These are phyloP conservation scores for Neonectria neomacrospora DNA, from an alignment of 2,329 filamentous ascomycete genomes.

Conservation along the genomic window DNA sequence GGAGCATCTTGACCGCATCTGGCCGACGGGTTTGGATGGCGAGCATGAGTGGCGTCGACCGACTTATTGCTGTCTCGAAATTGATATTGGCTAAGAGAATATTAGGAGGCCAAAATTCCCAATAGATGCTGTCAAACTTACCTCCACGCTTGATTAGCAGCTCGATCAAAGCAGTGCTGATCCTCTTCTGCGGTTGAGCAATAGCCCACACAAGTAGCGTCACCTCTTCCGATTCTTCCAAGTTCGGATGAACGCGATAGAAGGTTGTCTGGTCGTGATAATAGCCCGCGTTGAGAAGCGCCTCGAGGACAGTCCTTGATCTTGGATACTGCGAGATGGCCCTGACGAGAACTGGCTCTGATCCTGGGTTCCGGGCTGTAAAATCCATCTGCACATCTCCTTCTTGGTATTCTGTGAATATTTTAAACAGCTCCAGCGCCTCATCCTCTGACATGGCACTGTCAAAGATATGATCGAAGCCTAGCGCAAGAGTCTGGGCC, in stretches of 20 bases:
- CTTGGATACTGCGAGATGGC: constrained; percentile 66
- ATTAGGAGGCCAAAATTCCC: constrained; percentile 25
- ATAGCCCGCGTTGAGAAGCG: constrained; percentile 66
- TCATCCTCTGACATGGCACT: constrained; percentile 61
- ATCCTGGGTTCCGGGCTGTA: constrained; percentile 56
- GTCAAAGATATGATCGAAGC: constrained; percentile 68
- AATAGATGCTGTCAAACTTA: constrained; percentile 39
- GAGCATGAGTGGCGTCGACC: constrained; percentile 68
- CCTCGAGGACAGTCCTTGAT: constrained; percentile 62
- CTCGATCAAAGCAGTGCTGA: constrained; percentile 68
- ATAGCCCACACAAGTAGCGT: constrained; percentile 71
- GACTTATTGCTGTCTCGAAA: constrained; percentile 62
- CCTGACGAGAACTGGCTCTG: constrained; percentile 61
- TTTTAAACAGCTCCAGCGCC: constrained; percentile 60
- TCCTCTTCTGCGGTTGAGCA: constrained; percentile 70
- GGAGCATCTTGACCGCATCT: constrained; percentile 67
- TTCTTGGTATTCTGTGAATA: constrained; percentile 63
- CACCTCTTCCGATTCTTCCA: constrained; percentile 64
- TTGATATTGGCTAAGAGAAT: constrained; percentile 63
- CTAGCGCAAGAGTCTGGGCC: constrained; percentile 60
- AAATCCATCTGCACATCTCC: constrained; percentile 62
- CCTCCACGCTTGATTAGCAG: constrained; percentile 62
- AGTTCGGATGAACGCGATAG: constrained; percentile 56
- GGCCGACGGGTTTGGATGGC: constrained; percentile 66
- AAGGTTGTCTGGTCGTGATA: constrained; percentile 66